phyloP scores from a whole-genome alignment of 352 stramenopile genomes.

The Phytopythium montanum region DNA sequence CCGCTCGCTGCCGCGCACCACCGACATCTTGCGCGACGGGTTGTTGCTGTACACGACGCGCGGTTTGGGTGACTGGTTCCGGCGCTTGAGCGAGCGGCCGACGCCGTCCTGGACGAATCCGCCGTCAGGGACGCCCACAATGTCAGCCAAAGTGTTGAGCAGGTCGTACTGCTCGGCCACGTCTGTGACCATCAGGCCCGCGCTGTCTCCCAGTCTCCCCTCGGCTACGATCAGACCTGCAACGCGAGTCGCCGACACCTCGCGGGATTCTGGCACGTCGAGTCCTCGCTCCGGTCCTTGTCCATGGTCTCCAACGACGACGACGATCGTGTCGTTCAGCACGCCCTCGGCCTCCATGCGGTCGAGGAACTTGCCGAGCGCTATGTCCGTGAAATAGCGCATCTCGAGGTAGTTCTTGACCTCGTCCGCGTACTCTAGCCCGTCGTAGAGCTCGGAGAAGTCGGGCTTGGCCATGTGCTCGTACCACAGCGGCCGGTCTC shows the following conservation, averaged over 20 bases:
- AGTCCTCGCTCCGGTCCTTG: conserved; percentile 41
- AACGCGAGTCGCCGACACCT: conserved; percentile 39
- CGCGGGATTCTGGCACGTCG: conserved; percentile 40
- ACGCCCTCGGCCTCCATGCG: conserved; percentile 37
- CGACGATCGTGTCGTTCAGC: conserved; percentile 56
- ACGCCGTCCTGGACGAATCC: conserved; percentile 56
- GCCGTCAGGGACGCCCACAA: conserved; percentile 40
- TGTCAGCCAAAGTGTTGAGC: conserved; percentile 62
- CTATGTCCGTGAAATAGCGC: conserved; percentile 52
- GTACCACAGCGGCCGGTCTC: conserved; percentile 34
- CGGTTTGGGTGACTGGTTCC: conserved; percentile 12
- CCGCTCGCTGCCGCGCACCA: conserved; percentile 31
- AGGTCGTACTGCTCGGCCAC: conserved; percentile 47
- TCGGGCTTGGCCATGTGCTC: conserved; percentile 30
- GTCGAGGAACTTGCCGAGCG: conserved; percentile 55
- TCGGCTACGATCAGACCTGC: conserved; percentile 46
- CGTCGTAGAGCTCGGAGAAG: conserved; percentile 45
- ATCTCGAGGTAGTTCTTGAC: conserved; percentile 51
- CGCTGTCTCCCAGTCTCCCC: conserved; percentile 32
- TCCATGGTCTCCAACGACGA: conserved; percentile 53
- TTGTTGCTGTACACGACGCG: conserved; percentile 52
- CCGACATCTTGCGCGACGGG: conserved; percentile 34
- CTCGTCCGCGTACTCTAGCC: conserved; percentile 22
- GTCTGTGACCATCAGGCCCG: conserved; percentile 21
- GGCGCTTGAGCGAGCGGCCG: conserved; percentile 51